Base-by-base conservation (phyloP, 2,329 filamentous ascomycete genomes). In the Beauveria sp. region DNA sequence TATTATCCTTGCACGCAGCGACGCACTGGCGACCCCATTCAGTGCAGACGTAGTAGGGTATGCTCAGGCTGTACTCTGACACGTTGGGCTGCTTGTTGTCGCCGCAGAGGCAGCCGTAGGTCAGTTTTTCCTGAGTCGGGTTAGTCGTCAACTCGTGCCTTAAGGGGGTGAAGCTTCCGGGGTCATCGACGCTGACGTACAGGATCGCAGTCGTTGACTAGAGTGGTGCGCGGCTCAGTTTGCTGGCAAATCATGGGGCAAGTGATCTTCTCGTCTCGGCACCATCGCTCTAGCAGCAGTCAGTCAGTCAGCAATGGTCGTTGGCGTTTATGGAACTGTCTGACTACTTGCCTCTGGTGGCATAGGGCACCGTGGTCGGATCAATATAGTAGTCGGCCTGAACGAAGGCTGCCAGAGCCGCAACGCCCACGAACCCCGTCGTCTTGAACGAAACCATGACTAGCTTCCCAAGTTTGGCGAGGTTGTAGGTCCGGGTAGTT, bases 231-330 rank as follows among this genome's bases (percentile, higher is more conserved):
- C 66, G 78, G 73, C 69, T 80, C 73, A 16, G 70, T 71, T 67
- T 91, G 87, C 56, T 84, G 75, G 80, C 89, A 93, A 74, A 93
- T 89, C 66, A 87, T 74, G 14, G 88, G 89, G 76, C 89, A 93
- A 59, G 83, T 80, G 67, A 79, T 78, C 66, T 70, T 77, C 75
- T 92, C 85, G 66, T 80, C 79, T 28, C 72, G 64, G 73, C 89
- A 93, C 89, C 89, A 93, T 12, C 71, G 69, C 63, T 80, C 84
- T 87, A 62, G 48, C 22, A n/a, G 14, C 14, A 7, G 3, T 48
- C 54, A 60, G 3, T 48, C 54, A 60, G 56, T 74, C 63, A 73
- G 69, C 24, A 20, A 42, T n/a, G 28, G 3, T 20, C 4, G 3
- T 45, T 6, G 20, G 26, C 26, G 40, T 45, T n/a, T 28, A 12